Conservation (phyloP, 768 basidiomycete species). For the Scleroderma bovista region DNA sequence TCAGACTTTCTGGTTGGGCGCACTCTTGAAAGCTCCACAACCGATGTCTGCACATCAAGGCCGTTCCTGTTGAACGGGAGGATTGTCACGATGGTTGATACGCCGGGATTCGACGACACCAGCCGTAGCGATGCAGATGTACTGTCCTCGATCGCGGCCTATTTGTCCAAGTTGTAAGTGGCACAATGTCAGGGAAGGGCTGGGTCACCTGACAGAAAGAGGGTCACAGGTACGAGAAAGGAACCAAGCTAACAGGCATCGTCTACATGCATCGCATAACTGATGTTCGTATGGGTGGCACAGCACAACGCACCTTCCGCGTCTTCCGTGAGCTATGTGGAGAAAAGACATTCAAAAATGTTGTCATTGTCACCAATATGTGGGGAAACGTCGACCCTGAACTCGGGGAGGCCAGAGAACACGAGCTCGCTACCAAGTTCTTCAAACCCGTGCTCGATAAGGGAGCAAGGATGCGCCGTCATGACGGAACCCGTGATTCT, state of each 20-base stretch:
- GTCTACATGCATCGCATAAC: conserved; percentile 52
- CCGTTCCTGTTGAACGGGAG: conserved; percentile 37
- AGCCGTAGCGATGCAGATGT: conserved; percentile 37
- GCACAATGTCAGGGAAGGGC: not conserved
- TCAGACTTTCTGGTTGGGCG: conserved; percentile 34
- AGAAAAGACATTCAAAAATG: conserved; percentile 42
- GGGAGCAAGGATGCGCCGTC: conserved; percentile 42
- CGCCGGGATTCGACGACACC: conserved; percentile 51
- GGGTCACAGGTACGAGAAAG: conserved; percentile 27
- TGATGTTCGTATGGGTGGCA: conserved; percentile 46
- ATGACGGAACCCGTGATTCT: conserved; percentile 35
- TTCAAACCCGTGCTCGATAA: conserved; percentile 49
- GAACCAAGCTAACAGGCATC: conserved; percentile 41
- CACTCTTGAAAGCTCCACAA: conserved; percentile 41
- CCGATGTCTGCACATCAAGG: conserved; percentile 30
- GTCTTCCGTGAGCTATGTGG: conserved; percentile 54
- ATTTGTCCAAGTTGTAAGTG: conserved; percentile 5
- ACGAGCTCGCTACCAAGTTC: conserved; percentile 41
- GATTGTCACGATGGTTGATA: conserved; percentile 43
- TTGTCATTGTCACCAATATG: conserved; percentile 50
- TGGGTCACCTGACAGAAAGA: not conserved
- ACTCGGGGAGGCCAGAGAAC: conserved; percentile 38
- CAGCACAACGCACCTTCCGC: conserved; percentile 43
- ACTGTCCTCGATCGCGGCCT: conserved; percentile 37
- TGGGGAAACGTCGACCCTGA: conserved; percentile 39